A percentile compares a stretch with the other conserved stretches of the same genome.
Conservation (phyloP, 805 yeast genomes). For the Diddensiella transvaalensis region DNA sequence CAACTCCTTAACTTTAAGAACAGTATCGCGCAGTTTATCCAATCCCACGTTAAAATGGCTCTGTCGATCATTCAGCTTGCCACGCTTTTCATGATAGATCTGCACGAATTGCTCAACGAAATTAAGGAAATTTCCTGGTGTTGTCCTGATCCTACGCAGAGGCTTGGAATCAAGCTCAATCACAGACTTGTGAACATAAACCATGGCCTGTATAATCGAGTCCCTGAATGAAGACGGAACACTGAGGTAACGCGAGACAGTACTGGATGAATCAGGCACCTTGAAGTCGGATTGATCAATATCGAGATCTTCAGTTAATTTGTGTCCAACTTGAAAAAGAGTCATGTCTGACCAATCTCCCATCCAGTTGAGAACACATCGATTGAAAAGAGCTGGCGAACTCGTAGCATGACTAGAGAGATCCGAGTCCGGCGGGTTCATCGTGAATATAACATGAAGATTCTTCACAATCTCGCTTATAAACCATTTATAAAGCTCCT, state of each 20-base stretch:
- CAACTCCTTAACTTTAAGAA: slow-evolving; percentile 62
- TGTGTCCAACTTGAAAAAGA: slow-evolving; percentile 47
- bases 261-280: slow-evolving; percentile 31
- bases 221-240: slow-evolving; percentile 38
- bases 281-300: slow-evolving; percentile 46
- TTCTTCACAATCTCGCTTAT: slow-evolving; percentile 60
- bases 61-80: slow-evolving; percentile 58
- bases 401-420: slow-evolving; percentile 48
- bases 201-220: slow-evolving; percentile 44
- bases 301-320: slow-evolving; percentile 45
- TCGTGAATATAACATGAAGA: slow-evolving; percentile 78
- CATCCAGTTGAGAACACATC: slow-evolving; percentile 88
- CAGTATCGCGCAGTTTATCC: slow-evolving; percentile 72
- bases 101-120: slow-evolving; percentile 45
- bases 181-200: slow-evolving; percentile 42
- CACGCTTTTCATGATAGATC: slow-evolving; percentile 43
- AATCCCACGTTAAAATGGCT: slow-evolving; percentile 71
- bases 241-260: slow-evolving; percentile 19
- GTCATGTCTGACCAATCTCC: slow-evolving; percentile 70
- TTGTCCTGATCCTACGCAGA: slow-evolving; percentile 7
- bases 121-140: slow-evolving; percentile 56
- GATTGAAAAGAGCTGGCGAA: slow-evolving; percentile 84
- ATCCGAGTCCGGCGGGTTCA: slow-evolving; percentile 49
- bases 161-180: neutral
- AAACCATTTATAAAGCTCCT: slow-evolving; percentile 76